Evolutionary conservation across 306 rosid species (phyloP).

Genomic region (Morella rubra): DNA sequence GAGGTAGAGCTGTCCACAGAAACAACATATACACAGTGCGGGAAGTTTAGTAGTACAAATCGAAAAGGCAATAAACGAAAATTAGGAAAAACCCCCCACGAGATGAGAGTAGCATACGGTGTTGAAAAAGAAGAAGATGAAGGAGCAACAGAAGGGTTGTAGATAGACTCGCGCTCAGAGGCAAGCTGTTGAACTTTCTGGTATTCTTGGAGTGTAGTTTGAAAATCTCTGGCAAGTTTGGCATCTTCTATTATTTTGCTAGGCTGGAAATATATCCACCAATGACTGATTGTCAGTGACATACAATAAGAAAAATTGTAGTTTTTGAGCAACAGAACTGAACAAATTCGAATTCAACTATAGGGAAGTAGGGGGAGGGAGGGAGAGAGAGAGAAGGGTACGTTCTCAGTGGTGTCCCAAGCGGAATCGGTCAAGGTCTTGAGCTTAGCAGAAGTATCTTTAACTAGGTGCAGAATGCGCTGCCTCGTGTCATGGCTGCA

Average conservation of each 20-base stretch:
- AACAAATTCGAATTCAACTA: background rate
- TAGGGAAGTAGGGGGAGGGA: too few relatives aligned
- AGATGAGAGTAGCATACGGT: slow-evolving; percentile 26
- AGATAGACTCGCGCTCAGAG: slow-evolving; percentile 69
- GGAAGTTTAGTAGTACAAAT: slow-evolving; percentile 7
- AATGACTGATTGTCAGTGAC: background rate
- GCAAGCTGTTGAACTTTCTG: slow-evolving; percentile 79
- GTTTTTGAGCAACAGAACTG: background rate
- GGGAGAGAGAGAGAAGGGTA: slow-evolving; percentile 20
- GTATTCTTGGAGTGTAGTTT: slow-evolving; percentile 67
- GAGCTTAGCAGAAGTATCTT: slow-evolving; percentile 75
- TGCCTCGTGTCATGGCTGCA: slow-evolving; percentile 67
- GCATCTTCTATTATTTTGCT: slow-evolving; percentile 70
- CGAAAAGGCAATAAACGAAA: background rate
- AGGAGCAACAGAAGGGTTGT: slow-evolving; percentile 44
- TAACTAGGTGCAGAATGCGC: slow-evolving; percentile 63
- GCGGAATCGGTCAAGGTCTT: slow-evolving; percentile 54
- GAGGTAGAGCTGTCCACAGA: slow-evolving; percentile 44
- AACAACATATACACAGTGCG: slow-evolving; percentile 12
- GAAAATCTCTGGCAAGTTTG: slow-evolving; percentile 79
- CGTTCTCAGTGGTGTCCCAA: slow-evolving; percentile 38
- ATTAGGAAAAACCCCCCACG: background rate
- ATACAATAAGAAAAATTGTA: background rate
- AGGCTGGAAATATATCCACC: slow-evolving; percentile 31
- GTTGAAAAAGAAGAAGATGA: slow-evolving; percentile 34